A percentile compares a stretch with the other conserved stretches of the same genome.
phyloP scores from a whole-genome alignment of 306 rosid species.

The Pterocarpus macrocarpus region DNA sequence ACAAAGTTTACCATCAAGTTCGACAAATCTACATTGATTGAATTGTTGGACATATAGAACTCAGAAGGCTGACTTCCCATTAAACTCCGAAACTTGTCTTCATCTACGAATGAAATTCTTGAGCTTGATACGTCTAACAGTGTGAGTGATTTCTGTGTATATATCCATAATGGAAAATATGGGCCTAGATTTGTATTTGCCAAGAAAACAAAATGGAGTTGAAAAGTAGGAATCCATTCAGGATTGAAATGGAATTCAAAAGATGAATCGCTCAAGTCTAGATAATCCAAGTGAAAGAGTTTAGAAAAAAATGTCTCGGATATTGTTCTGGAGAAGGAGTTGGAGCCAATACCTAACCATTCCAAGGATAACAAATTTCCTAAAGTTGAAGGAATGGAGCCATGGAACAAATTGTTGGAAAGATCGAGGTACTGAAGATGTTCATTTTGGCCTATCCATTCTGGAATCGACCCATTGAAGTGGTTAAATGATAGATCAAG shows the following conservation, averaged over 20 bases:
- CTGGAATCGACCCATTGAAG: neutral
- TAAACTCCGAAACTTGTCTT: neutral
- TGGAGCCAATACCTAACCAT: neutral
- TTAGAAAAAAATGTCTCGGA: neutral
- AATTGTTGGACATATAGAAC: neutral
- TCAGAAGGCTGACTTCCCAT: neutral
- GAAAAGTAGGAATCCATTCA: slow-evolving; percentile 16
- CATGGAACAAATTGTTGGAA: neutral
- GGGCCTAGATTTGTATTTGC: slow-evolving; percentile 1
- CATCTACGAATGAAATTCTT: neutral
- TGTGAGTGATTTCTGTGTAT: neutral
- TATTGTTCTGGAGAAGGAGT: too few species aligned
- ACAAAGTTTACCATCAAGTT: neutral
- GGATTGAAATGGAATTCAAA: neutral
- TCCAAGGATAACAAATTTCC: slow-evolving; percentile 28
- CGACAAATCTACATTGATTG: neutral
- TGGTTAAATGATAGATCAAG: neutral
- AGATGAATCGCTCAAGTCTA: neutral
- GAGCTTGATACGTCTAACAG: neutral
- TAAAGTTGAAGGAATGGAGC: neutral
- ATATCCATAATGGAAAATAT: slow-evolving; percentile 30
- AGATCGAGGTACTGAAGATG: neutral
- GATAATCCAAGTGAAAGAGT: neutral
- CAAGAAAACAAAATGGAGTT: neutral
- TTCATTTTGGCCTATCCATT: neutral